Evolutionary conservation across 768 basidiomycete genomes (phyloP), one percentile per base, ranked within the genome.

Genomic region (Boletus huronensis): DNA sequence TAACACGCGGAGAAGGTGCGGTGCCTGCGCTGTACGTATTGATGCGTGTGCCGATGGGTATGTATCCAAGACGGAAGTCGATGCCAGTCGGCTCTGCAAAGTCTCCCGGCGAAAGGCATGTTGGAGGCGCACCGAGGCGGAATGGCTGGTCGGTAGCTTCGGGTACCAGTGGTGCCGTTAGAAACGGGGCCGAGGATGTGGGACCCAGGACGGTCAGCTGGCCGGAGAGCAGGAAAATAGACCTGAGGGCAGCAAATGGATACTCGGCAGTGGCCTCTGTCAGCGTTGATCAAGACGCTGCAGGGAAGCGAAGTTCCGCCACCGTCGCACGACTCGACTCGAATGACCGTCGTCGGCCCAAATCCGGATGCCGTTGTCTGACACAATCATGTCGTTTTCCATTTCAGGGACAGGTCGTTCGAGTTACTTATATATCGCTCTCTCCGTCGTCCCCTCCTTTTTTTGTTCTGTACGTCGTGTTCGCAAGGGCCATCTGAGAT

Each of bases 351-450:
- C n/a, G n/a, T n/a, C n/a, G n/a, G n/a, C n/a, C n/a, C 45, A 16
- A 49, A 49, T 48, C 32, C 9, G 46, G 51, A n/a, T 25, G 3
- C 6, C 28, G 51, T 61, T 36, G 46, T 52, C 11, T n/a, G 6
- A 14, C 28, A 8, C 9, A 38, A 17, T 63, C n/a, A n/a, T n/a
- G n/a, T n/a, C n/a, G 23, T 25, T 55, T 25, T 41, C 59, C 51
- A 26, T 54, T 62, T 41, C 6, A 14, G 58, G 45, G 7, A 69
- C 56, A 67, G n/a, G n/a, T n/a, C n/a, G n/a, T n/a, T n/a, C n/a
- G n/a, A n/a, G n/a, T n/a, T n/a, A n/a, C n/a, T n/a, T n/a, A n/a
- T n/a, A n/a, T n/a, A n/a, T n/a, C n/a, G n/a, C n/a, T n/a, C n/a
- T n/a, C n/a, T n/a, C n/a, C n/a, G n/a, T n/a, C n/a, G n/a, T n/a